Conservation (phyloP, 179 eudicot genomes). For the Corrigiola litoralis region DNA sequence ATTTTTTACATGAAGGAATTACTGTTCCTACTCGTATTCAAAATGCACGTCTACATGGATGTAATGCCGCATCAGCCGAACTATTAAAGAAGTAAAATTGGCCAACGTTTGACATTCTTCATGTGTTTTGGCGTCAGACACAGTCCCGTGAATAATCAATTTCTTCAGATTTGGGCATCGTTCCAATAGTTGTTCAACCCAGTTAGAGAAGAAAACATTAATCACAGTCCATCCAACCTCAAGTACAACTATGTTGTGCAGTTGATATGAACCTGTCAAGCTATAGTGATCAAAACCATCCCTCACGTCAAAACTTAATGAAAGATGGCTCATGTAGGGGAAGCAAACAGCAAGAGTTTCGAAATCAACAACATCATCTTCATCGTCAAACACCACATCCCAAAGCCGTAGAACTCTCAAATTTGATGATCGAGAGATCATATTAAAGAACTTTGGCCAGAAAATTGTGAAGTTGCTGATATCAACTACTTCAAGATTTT, state of each 20-base stretch:
- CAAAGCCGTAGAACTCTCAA: conserved; percentile 69
- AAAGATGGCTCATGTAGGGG: conserved; percentile 47
- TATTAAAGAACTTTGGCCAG: conserved; percentile 65
- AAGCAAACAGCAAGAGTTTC: conserved; percentile 59
- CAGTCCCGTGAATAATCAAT: conserved; percentile 57
- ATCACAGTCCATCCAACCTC: conserved; percentile 72
- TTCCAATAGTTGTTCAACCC: conserved; percentile 50
- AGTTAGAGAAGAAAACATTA: conserved; percentile 43
- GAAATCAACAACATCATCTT: conserved; percentile 69
- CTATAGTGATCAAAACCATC: conserved; percentile 46
- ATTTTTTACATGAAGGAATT: conserved; percentile 1
- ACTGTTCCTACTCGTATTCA: conserved; percentile 54
- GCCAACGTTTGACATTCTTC: conserved; percentile 75
- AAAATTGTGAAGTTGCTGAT: conserved; percentile 70
- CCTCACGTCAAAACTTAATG: conserved; percentile 53
- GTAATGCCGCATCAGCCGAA: conserved; percentile 68
- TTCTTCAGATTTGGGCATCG: conserved; percentile 63
- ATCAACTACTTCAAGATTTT: conserved; percentile 64
- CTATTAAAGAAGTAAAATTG: conserved; percentile 68
- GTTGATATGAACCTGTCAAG: conserved; percentile 36
- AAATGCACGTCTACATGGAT: conserved; percentile 66
- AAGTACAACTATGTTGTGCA: conserved; percentile 44
- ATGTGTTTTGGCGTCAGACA: conserved; percentile 61
- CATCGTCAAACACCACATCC: conserved; percentile 77
- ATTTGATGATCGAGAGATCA: conserved; percentile 59